These are phyloP conservation scores for Aphanocladium album DNA, from an alignment of 2,329 filamentous ascomycete genomes.

Conservation along the genomic window DNA sequence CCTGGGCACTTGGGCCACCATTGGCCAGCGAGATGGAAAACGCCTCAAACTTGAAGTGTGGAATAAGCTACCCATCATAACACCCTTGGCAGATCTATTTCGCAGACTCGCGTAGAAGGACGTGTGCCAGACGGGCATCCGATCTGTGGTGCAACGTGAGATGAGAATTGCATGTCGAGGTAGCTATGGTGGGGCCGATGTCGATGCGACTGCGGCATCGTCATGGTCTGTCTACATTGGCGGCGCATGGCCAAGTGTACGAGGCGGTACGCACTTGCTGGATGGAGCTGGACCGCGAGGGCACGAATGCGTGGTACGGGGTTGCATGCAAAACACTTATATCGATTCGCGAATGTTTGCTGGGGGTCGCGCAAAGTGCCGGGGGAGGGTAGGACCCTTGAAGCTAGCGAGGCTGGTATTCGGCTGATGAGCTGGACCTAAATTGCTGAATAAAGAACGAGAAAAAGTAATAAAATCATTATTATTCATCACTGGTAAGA, in stretches of 20 bases:
- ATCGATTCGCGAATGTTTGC: conserved; percentile 8
- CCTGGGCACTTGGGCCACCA: no score
- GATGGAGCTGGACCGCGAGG: background rate
- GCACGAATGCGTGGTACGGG: background rate
- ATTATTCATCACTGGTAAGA: no score
- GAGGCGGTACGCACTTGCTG: background rate
- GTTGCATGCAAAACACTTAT: background rate
- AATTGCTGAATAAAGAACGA: background rate
- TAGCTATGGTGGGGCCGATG: conserved; percentile 3
- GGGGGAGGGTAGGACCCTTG: background rate
- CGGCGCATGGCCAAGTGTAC: background rate
- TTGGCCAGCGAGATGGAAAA: no score
- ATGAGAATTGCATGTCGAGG: background rate
- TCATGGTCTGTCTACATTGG: background rate
- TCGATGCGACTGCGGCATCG: background rate
- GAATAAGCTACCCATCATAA: background rate
- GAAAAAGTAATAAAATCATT: background rate
- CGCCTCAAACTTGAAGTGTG: no score
- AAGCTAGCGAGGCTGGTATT: background rate
- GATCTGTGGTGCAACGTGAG: background rate
- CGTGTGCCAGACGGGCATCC: background rate
- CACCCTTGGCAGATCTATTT: background rate
- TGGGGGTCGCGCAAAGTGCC: background rate
- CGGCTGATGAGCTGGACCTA: background rate
- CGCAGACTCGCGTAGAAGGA: background rate